Evolutionary conservation across 495 filamentous ascomycete genomes (phyloP).

Genomic region (Thozetella sp.): DNA sequence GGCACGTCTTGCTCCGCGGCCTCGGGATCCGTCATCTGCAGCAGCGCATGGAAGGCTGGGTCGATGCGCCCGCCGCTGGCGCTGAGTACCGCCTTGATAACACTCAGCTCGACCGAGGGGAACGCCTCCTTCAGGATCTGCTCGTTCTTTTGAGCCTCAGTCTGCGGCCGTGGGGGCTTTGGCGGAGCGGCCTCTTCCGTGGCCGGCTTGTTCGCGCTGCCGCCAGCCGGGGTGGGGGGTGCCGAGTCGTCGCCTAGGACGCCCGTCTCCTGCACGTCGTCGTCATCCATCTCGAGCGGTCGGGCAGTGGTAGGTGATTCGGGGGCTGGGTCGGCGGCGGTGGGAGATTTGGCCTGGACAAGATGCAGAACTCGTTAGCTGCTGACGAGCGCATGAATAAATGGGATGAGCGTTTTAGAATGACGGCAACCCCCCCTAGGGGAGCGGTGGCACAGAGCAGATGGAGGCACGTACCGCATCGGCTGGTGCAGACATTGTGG

Average conservation of each 20-base stretch:
- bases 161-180: slow-evolving; percentile 87
- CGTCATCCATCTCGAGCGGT: slow-evolving; percentile 86
- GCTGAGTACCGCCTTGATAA: slow-evolving; percentile 84
- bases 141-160: slow-evolving; percentile 79
- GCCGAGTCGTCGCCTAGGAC: slow-evolving; percentile 38
- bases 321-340: slow-evolving; percentile 32
- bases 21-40: slow-evolving; percentile 93
- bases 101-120: slow-evolving; percentile 75
- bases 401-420: background rate
- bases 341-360: slow-evolving; percentile 32
- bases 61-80: slow-evolving; percentile 90
- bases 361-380: background rate
- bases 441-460: background rate
- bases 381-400: slow-evolving; percentile 9
- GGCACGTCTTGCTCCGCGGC: slow-evolving; percentile 65
- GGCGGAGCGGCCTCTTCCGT: slow-evolving; percentile 63
- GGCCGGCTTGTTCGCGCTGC: slow-evolving; percentile 29
- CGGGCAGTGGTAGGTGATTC: slow-evolving; percentile 87
- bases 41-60: slow-evolving; percentile 92
- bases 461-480: slow-evolving; percentile 33
- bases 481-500: slow-evolving; percentile 41
- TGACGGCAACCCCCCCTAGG: slow-evolving; percentile 1
- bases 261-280: slow-evolving; percentile 67
- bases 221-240: slow-evolving; percentile 39
- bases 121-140: slow-evolving; percentile 93